Evolutionary conservation across 2,329 filamentous ascomycete genomes (phyloP).

Genomic region (Teratosphaeria nubilosa): DNA sequence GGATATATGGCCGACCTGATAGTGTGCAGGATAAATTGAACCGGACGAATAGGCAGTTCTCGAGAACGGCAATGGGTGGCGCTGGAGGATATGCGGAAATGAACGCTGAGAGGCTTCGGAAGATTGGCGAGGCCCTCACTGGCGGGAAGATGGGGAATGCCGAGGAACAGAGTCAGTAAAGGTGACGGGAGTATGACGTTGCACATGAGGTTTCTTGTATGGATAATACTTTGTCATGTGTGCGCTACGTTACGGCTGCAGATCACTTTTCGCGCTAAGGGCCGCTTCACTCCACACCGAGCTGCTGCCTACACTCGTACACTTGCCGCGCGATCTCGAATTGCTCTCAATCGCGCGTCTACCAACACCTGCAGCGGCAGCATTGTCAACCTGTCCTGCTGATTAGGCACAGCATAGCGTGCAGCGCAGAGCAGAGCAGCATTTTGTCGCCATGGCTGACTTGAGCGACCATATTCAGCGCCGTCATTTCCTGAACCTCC

Average conservation of each 20-base stretch:
- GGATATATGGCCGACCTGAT: conserved; percentile 39
- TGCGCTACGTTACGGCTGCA: neutral
- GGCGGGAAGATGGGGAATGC: conserved; percentile 47
- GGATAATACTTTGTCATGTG: neutral
- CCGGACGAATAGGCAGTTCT: conserved; percentile 21
- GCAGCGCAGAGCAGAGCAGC: neutral
- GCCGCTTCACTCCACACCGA: neutral
- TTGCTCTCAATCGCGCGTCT: neutral
- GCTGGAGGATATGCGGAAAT: conserved; percentile 31
- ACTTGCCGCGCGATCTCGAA: neutral
- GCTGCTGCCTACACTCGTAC: neutral
- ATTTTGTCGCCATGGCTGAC: neutral
- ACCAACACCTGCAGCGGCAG: neutral
- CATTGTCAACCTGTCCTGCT: neutral
- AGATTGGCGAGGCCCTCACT: conserved; percentile 56
- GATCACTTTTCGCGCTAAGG: neutral
- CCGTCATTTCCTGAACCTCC: no score
- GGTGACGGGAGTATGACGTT: neutral
- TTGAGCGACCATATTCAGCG: neutral
- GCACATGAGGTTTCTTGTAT: neutral
- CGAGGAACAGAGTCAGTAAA: neutral
- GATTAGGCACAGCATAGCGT: neutral
- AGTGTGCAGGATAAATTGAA: conserved; percentile 40
- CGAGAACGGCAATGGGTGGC: conserved; percentile 26
- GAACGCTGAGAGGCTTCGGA: conserved; percentile 49